Conservation (phyloP, 192 early-diverging fungal genomes). For the Phycomyces nitens region DNA sequence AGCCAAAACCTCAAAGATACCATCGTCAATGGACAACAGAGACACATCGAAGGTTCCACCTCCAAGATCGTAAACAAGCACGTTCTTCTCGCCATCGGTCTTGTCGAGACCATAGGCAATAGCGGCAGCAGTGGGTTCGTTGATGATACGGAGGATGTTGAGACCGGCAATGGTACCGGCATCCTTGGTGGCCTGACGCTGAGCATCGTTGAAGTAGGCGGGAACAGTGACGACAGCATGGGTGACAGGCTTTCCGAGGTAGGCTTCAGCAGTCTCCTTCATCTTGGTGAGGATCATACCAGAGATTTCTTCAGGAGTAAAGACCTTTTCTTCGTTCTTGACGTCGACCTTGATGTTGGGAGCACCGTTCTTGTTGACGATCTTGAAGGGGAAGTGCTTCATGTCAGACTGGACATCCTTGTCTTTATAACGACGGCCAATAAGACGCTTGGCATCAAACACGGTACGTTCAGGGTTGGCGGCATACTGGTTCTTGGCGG, state of each 20-base stretch:
- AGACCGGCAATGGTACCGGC: constrained; percentile 84
- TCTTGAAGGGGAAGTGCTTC: constrained; percentile 89
- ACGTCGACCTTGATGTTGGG: constrained; percentile 73
- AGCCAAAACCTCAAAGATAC: constrained; percentile 97
- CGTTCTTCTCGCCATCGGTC: constrained; percentile 82
- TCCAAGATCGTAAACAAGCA: constrained; percentile 96
- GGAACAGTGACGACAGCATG: constrained; percentile 90
- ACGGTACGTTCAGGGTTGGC: constrained; percentile 86
- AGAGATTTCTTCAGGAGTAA: constrained; percentile 92
- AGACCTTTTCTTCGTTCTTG: constrained; percentile 79
- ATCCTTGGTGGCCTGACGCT: constrained; percentile 91
- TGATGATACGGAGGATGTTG: constrained; percentile 83
- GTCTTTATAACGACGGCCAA: constrained; percentile 82
- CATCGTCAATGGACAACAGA: constrained; percentile 91
- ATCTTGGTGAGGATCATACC: constrained; percentile 94
- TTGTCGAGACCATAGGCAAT: constrained; percentile 98
- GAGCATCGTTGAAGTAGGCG: constrained; percentile 91
- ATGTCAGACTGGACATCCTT: constrained; percentile 86
- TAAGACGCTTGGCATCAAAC: constrained; percentile 89
- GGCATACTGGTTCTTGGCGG: constrained; percentile 91
- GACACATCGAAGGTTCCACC: constrained; percentile 98
- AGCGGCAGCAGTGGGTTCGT: constrained; percentile 97
- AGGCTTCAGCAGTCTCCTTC: constrained; percentile 83
- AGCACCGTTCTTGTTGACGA: constrained; percentile 70
- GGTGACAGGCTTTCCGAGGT: constrained; percentile 74